Evolutionary conservation across 2,329 filamentous ascomycete genomes (phyloP).

Genomic region (Fusarium abutilonis): DNA sequence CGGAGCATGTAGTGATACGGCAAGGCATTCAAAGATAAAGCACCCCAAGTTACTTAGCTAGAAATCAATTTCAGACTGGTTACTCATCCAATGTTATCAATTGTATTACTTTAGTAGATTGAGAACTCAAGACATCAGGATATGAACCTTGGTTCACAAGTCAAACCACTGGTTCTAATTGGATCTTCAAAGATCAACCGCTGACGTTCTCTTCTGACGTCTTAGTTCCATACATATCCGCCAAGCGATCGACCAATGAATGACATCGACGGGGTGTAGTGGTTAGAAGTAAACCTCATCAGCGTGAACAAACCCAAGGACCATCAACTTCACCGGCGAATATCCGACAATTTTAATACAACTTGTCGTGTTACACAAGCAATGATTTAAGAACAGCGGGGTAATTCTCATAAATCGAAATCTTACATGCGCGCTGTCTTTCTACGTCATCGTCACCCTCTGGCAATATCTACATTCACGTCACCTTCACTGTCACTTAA

Average conservation of each 20-base stretch:
- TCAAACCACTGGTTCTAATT: too few species aligned
- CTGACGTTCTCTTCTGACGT: slow-evolving; percentile 12
- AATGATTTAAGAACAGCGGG: neutral
- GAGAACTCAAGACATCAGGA: too few species aligned
- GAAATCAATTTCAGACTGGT: too few species aligned
- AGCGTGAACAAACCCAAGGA: slow-evolving; percentile 27
- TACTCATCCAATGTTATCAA: too few species aligned
- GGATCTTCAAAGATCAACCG: neutral
- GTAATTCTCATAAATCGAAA: neutral
- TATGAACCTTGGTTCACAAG: too few species aligned
- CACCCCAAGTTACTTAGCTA: too few species aligned
- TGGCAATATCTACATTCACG: slow-evolving; percentile 21
- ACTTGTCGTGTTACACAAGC: neutral
- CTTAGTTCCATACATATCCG: slow-evolving; percentile 1
- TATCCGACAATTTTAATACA: neutral
- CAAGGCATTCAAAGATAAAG: too few species aligned
- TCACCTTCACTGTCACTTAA: neutral
- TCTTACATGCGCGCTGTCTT: slow-evolving; percentile 27
- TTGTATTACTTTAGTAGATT: too few species aligned
- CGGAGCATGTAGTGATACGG: neutral
- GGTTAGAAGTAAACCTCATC: neutral
- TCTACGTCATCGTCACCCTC: slow-evolving; percentile 8
- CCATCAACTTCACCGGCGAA: neutral
- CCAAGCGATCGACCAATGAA: slow-evolving; percentile 9
- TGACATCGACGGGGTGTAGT: slow-evolving; percentile 25